Base-by-base conservation (phyloP, 805 yeast genomes). In the Wickerhamiella shivajii region DNA sequence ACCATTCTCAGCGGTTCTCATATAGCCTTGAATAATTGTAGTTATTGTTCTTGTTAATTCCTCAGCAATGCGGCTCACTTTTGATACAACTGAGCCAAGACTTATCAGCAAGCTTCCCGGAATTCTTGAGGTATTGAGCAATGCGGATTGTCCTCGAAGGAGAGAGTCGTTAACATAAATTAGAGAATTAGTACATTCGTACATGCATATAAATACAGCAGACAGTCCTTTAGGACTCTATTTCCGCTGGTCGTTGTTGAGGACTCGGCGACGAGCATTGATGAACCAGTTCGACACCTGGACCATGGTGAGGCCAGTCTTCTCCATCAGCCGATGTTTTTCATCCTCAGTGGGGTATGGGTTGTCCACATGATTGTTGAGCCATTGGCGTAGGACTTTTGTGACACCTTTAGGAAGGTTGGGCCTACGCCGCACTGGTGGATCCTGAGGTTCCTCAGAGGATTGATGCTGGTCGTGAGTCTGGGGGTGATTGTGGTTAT, bases 221-320 rank as follows among this genome's bases (percentile, higher is more conserved):
- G n/a, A n/a, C n/a, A n/a, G n/a, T n/a, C n/a, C n/a, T n/a, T n/a
- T n/a, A n/a, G n/a, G n/a, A n/a, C n/a, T n/a, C n/a, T n/a, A n/a
- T n/a, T 39, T 30, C 12, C 50, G 45, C 31, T 44, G 45, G 33
- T 34, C 39, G 6, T 54, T 47, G 16, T 60, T 59, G 19, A 80
- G 67, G 49, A 77, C 72, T 44, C 93, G 62, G 47, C 93, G 64
- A 45, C 93, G 67, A 13, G 87, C 92, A 51, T 80, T 80, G 49
- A 80, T 81, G 47, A 80, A 80, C 93, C 93, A 80, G 50, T 80
- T 81, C 43, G 78, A 67, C 40, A 80, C 64, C 54, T 80, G 93
- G 40, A 77, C 81, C 53, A 76, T 72, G 41, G 80, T 77, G 49
- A 80, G 63, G 0, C 90, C 87, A 0, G 93, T 80, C 49, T 67